These are phyloP conservation scores for Fusarium ambrosium DNA, from an alignment of 2,329 filamentous ascomycete species.

Conservation along the genomic window DNA sequence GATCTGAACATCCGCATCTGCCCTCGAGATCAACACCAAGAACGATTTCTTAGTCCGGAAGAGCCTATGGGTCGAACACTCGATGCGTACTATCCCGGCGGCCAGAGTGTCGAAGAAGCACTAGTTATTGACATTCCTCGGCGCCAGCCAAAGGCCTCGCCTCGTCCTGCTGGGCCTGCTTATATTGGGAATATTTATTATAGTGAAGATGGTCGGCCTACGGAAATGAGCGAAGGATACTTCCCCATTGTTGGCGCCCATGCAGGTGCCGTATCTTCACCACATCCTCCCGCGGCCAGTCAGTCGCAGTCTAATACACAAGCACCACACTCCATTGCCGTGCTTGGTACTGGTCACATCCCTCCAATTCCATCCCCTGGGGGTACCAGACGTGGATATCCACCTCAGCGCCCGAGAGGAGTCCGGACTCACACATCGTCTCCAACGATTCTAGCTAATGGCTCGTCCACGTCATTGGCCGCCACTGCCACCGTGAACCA, in stretches of 20 bases:
- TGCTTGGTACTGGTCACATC: constrained; percentile 84
- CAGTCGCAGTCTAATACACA: constrained; percentile 53
- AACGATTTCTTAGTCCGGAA: constrained; percentile 85
- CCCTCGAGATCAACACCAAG: constrained; percentile 75
- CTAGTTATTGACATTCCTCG: constrained; percentile 90
- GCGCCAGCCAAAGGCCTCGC: constrained; percentile 83
- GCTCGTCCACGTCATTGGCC: constrained; percentile 53
- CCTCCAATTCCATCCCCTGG: constrained; percentile 87
- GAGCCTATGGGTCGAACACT: constrained; percentile 84
- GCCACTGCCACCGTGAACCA: constrained; percentile 51
- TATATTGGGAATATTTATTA: constrained; percentile 63
- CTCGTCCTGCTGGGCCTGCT: constrained; percentile 58
- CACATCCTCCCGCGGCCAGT: constrained; percentile 58
- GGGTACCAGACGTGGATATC: constrained; percentile 69
- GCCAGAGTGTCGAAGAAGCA: constrained; percentile 90
- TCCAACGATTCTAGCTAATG: constrained; percentile 74
- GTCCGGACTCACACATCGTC: constrained; percentile 84
- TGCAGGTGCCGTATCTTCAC: constrained; percentile 56
- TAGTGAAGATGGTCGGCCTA: constrained; percentile 73
- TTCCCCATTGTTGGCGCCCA: constrained; percentile 76
- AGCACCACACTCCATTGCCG: constrained; percentile 77
- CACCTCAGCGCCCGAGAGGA: constrained; percentile 71
- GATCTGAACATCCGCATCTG: constrained; percentile 86
- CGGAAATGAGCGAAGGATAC: constrained; percentile 82
- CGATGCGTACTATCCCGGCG: constrained; percentile 86